Conservation (phyloP, 768 basidiomycete species). For the Podaxis sp. region DNA sequence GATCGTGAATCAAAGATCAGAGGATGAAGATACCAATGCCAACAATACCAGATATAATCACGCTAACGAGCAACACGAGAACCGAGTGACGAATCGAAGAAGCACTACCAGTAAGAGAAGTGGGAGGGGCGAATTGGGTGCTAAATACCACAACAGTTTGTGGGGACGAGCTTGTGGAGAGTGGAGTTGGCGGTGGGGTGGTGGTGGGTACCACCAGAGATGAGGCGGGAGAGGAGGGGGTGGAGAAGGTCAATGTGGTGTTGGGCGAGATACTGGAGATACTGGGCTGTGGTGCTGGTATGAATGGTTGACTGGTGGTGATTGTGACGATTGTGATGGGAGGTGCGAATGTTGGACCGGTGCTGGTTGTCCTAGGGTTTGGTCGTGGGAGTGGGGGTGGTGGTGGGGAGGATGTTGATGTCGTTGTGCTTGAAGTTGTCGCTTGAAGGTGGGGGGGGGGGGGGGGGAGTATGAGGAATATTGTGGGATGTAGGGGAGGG, state of each 20-base stretch:
- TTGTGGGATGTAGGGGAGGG: not conserved
- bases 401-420: not conserved
- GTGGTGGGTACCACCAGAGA: not conserved
- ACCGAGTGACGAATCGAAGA: not conserved
- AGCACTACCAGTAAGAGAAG: not conserved
- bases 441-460: not conserved
- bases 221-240: not conserved
- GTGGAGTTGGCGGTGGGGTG: not conserved
- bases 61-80: not conserved
- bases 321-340: not conserved
- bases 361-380: not conserved
- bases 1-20: not conserved
- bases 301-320: not conserved
- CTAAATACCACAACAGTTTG: conserved; percentile 6
- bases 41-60: not conserved
- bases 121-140: conserved; percentile 6
- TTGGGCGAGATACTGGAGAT: not conserved
- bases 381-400: not conserved
- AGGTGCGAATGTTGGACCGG: not conserved
- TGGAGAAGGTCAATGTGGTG: not conserved
- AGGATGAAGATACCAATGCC: not conserved
- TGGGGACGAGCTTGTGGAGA: not conserved
- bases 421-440: not conserved
- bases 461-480: not conserved
- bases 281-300: not conserved